phyloP scores from a whole-genome alignment of 768 basidiomycete genomes.

The Lactifluus volemus region DNA sequence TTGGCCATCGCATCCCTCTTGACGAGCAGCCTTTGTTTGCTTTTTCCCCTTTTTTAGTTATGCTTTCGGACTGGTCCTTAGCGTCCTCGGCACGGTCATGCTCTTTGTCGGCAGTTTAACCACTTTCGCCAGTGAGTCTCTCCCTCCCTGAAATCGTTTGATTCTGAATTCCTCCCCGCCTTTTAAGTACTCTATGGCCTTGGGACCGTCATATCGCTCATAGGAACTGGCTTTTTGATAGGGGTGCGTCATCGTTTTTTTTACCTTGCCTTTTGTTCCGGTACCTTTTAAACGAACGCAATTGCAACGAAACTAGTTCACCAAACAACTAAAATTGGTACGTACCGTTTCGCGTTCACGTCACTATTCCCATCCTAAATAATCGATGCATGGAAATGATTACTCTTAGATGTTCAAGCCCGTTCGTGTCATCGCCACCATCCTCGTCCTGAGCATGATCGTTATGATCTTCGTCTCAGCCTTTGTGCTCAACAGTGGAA shows the following conservation, averaged over 20 bases:
- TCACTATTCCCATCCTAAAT: background rate
- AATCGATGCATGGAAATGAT: background rate
- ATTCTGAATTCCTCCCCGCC: background rate
- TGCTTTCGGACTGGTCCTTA: slow-evolving; percentile 66
- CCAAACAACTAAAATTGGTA: slow-evolving; percentile 74
- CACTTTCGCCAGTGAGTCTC: slow-evolving; percentile 64
- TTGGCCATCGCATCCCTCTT: too few relatives aligned
- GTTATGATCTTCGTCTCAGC: slow-evolving; percentile 79
- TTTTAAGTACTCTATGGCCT: slow-evolving; percentile 66
- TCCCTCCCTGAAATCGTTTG: too few relatives aligned
- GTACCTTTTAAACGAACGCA: background rate
- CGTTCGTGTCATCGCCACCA: slow-evolving; percentile 72
- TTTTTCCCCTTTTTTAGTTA: slow-evolving; percentile 37
- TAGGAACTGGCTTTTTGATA: slow-evolving; percentile 87
- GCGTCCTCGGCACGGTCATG: slow-evolving; percentile 69
- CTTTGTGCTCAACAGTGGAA: slow-evolving; percentile 60
- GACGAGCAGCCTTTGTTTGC: background rate
- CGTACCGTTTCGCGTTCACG: slow-evolving; percentile 13
- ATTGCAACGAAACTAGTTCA: slow-evolving; percentile 40
- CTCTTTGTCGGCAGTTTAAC: slow-evolving; percentile 61
- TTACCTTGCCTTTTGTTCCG: background rate
- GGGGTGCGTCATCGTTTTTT: slow-evolving; percentile 46
- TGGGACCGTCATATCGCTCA: slow-evolving; percentile 72
- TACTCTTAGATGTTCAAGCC: slow-evolving; percentile 87
- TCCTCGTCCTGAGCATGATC: slow-evolving; percentile 72